These are phyloP conservation scores for Phytopythium kandeliae DNA, from an alignment of 352 stramenopile species.

Conservation along the genomic window DNA sequence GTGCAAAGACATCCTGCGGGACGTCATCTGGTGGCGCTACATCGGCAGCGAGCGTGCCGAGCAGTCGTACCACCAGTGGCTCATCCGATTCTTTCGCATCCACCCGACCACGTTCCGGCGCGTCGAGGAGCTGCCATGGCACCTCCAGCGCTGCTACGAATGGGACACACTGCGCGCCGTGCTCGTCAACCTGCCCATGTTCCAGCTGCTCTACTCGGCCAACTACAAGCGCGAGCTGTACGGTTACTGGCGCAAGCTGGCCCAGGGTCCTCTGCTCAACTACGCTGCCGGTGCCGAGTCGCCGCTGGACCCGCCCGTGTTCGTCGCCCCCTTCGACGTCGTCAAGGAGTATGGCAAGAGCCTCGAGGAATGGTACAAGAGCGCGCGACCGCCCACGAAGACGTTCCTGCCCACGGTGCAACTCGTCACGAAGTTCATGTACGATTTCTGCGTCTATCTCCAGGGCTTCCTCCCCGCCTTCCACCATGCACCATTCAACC, in stretches of 20 bases:
- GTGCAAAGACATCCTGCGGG: conserved; percentile 83
- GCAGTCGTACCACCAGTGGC: conserved; percentile 73
- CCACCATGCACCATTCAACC: conserved; percentile 65
- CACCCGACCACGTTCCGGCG: conserved; percentile 76
- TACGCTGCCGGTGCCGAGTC: conserved; percentile 25
- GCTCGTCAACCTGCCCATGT: conserved; percentile 88
- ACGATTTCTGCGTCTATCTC: conserved; percentile 80
- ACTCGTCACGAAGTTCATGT: conserved; percentile 88
- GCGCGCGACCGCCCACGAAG: conserved; percentile 64
- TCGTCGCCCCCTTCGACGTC: conserved; percentile 86
- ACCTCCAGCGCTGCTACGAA: conserved; percentile 86
- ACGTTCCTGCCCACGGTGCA: conserved; percentile 66
- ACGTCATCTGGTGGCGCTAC: conserved; percentile 87
- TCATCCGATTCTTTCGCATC: conserved; percentile 81
- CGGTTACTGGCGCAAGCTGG: conserved; percentile 87
- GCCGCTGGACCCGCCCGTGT: conserved; percentile 28
- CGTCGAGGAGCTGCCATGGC: conserved; percentile 90
- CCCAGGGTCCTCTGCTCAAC: conserved; percentile 60
- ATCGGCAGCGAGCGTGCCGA: conserved; percentile 68
- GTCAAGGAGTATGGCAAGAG: conserved; percentile 88
- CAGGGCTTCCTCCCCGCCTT: conserved; percentile 70
- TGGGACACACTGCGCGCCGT: conserved; percentile 85
- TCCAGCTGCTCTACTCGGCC: conserved; percentile 89
- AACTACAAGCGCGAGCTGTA: conserved; percentile 90
- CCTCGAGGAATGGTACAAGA: conserved; percentile 85